These are phyloP conservation scores for Rhizophora mangle DNA, from an alignment of 345 rosid genomes.

Conservation along the genomic window DNA sequence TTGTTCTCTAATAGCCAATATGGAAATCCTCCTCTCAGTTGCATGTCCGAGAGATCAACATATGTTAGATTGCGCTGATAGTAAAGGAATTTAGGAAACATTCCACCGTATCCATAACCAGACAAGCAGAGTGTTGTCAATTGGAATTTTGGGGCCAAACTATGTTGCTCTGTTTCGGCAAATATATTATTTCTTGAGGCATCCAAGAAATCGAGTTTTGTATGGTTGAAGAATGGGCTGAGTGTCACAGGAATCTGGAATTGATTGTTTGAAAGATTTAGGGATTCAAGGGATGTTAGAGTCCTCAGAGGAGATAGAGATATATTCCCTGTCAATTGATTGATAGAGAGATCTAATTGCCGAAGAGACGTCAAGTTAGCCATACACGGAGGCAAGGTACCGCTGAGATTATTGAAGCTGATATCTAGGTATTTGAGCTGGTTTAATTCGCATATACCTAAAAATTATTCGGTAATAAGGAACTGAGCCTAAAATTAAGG, in stretches of 20 bases:
- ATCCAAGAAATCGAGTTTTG: neutral
- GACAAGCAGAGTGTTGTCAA: neutral
- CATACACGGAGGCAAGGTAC: neutral
- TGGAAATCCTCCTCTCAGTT: slow-evolving; percentile 14
- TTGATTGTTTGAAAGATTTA: neutral
- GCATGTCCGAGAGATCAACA: neutral
- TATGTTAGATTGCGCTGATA: slow-evolving; percentile 3
- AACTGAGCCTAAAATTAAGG: neutral
- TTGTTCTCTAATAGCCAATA: slow-evolving; percentile 35
- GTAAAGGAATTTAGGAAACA: slow-evolving; percentile 14
- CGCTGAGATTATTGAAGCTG: neutral
- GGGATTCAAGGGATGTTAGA: neutral
- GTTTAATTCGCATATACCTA: neutral
- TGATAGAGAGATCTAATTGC: too few relatives aligned
- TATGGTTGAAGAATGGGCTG: neutral
- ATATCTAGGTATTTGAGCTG: too few relatives aligned
- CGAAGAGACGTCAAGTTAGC: neutral
- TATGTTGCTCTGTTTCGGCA: neutral
- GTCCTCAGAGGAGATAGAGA: neutral
- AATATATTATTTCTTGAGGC: neutral
- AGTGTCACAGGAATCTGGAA: neutral
- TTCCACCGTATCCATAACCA: neutral
- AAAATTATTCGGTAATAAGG: neutral
- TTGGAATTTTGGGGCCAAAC: slow-evolving; percentile 4
- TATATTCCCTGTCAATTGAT: neutral